Evolutionary conservation across 345 rosid genomes (phyloP), one percentile per base, ranked within the genome.

Genomic region (Brassica carinata): DNA sequence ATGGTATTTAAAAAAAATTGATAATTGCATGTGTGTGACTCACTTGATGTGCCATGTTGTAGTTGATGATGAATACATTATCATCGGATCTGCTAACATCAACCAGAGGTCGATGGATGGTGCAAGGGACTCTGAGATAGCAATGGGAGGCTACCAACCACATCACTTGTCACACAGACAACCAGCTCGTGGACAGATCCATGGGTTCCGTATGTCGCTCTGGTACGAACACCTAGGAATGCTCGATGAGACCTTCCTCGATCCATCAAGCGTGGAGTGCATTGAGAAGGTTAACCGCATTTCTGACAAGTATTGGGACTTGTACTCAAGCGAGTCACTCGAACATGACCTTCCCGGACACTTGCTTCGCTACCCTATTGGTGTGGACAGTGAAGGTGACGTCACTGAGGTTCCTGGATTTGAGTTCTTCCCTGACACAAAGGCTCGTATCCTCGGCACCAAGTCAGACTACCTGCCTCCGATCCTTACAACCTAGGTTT

Each of bases 71-170:
- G 99, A 96, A 77, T 96, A 96, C 84, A 91, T 94, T 1, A 92
- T 94, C 38, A 30, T 96, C 19, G 99, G 99, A 65, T 96, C 99
- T 10, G 99, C 99, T 81, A 96, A 96, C 87, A 96, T 96, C 84
- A 96, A 96, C 90, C 98, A 94, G 85, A 84, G 99, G 77, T 94
- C 99, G 0, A 94, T 96, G 99, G 99, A 94, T 51, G 99, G 99
- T 53, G 93, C 98, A 34, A 87, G 97, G 79, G 99, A 96, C 90
- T 87, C 98, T 1, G 99, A 96, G 85, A 96, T 96, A 69, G 99
- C 99, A 57, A 94, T 96, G 98, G 99, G 99, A 80, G 98, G 85
- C 9, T 96, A 88, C 79, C 99, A 96, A 73, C 98, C 99, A 64
- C 88, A 90, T 82, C 98, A 96, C 83, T 76, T 94, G 84, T 85